A percentile compares a stretch with the other conserved stretches of the same genome.
Evolutionary conservation across 495 filamentous ascomycete species (phyloP).

Genomic region (Cercophora sp.): DNA sequence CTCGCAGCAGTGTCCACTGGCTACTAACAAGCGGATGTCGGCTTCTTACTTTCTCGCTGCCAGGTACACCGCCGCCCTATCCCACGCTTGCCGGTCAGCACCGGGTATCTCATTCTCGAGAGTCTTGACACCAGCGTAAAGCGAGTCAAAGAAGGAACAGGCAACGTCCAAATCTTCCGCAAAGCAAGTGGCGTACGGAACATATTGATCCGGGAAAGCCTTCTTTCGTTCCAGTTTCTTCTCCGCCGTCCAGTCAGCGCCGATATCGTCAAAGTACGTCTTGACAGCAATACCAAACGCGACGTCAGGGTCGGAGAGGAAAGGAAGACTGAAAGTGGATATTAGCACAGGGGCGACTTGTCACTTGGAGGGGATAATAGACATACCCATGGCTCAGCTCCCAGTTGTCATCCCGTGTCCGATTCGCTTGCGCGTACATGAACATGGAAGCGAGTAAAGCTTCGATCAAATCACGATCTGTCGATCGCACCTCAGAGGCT

Average conservation of each 20-base stretch:
- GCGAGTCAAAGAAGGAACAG: slow-evolving; percentile 78
- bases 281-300: slow-evolving; percentile 87
- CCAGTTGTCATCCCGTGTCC: slow-evolving; percentile 65
- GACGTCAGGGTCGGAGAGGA: slow-evolving; percentile 77
- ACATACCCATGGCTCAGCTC: slow-evolving; percentile 70
- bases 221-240: slow-evolving; percentile 56
- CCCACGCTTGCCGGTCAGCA: slow-evolving; percentile 57
- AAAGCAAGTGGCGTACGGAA: slow-evolving; percentile 74
- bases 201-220: slow-evolving; percentile 57
- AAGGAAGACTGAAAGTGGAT: slow-evolving; percentile 63
- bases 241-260: slow-evolving; percentile 56
- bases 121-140: slow-evolving; percentile 65
- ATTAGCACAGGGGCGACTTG: slow-evolving; percentile 13
- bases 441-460: slow-evolving; percentile 73
- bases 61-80: slow-evolving; percentile 64
- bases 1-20: too few species aligned
- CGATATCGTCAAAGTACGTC: slow-evolving; percentile 82
- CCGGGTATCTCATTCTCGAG: slow-evolving; percentile 55
- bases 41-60: slow-evolving; percentile 15
- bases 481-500: slow-evolving; percentile 69
- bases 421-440: slow-evolving; percentile 68
- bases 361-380: neutral
- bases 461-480: slow-evolving; percentile 78
- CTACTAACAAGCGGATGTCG: neutral
- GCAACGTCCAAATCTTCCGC: slow-evolving; percentile 71